These are phyloP conservation scores for Hericium alpestre DNA, from an alignment of 768 basidiomycete species.

Conservation along the genomic window DNA sequence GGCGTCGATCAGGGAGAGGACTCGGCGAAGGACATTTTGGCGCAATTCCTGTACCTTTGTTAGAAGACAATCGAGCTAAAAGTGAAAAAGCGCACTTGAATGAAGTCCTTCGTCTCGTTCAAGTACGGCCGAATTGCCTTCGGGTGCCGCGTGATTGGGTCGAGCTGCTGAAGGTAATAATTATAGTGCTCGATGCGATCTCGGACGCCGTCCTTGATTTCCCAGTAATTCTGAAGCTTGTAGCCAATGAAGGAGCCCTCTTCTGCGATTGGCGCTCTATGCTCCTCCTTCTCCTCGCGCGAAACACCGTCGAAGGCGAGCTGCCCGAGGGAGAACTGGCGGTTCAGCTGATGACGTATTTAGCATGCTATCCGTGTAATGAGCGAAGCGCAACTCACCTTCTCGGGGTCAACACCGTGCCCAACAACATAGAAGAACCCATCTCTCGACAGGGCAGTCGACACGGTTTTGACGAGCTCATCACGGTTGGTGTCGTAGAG, in stretches of 20 bases:
- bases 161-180: slow-evolving; percentile 23
- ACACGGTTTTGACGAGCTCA: slow-evolving; percentile 20
- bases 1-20: slow-evolving; percentile 21
- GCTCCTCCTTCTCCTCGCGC: slow-evolving; percentile 22
- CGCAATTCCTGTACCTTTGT: slow-evolving; percentile 15
- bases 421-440: slow-evolving; percentile 28
- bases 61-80: neutral
- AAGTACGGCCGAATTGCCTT: slow-evolving; percentile 21
- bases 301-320: slow-evolving; percentile 23
- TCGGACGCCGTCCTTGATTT: slow-evolving; percentile 26
- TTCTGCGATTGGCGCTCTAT: slow-evolving; percentile 24
- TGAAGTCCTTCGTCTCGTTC: slow-evolving; percentile 22
- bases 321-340: slow-evolving; percentile 24
- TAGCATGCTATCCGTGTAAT: neutral
- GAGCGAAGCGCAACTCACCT: slow-evolving; percentile 6
- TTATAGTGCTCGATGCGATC: slow-evolving; percentile 27
- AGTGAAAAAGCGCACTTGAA: slow-evolving; percentile 5
- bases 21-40: slow-evolving; percentile 21
- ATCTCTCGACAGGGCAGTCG: slow-evolving; percentile 22
- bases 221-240: slow-evolving; percentile 27
- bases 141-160: slow-evolving; percentile 22
- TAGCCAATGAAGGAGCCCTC: slow-evolving; percentile 26
- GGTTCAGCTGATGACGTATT: slow-evolving; percentile 15
- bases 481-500: slow-evolving; percentile 19
- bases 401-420: slow-evolving; percentile 21